phyloP scores from a whole-genome alignment of 192 early-diverging fungal genomes.

The Rhizophlyctis rosea region DNA sequence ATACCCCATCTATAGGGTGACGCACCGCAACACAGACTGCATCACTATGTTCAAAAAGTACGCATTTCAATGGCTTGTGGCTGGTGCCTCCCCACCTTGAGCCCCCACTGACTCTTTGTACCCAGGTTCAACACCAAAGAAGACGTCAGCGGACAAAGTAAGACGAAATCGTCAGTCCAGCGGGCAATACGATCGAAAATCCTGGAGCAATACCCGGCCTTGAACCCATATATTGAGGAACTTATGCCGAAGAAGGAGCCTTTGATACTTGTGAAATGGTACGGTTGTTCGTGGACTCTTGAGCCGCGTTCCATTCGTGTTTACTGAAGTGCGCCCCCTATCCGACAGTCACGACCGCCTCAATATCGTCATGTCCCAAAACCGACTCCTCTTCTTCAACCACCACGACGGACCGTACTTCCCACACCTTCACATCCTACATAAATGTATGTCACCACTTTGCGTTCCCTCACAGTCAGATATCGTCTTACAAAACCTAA shows the following conservation, averaged over 20 bases:
- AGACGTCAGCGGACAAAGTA: slow-evolving; percentile 78
- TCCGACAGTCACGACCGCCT: slow-evolving; percentile 77
- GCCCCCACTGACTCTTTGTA: too few species aligned
- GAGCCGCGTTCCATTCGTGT: neutral
- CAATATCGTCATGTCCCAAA: slow-evolving; percentile 78
- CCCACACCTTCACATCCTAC: slow-evolving; percentile 83
- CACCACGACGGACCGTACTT: slow-evolving; percentile 90
- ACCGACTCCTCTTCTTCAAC: slow-evolving; percentile 89
- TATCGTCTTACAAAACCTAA: slow-evolving; percentile 2
- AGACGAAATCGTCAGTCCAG: slow-evolving; percentile 87
- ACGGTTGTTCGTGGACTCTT: neutral
- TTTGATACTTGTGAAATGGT: slow-evolving; percentile 85
- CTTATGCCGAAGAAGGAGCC: slow-evolving; percentile 95
- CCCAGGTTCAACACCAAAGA: slow-evolving; percentile 73
- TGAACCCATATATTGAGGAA: slow-evolving; percentile 85
- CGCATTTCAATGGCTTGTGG: too few species aligned
- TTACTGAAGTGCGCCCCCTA: neutral
- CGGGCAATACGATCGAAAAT: slow-evolving; percentile 81
- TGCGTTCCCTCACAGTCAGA: neutral
- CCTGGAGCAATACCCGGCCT: slow-evolving; percentile 80
- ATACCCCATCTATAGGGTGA: too few species aligned
- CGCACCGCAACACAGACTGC: too few species aligned
- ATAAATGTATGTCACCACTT: slow-evolving; percentile 66
- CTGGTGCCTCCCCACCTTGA: too few species aligned
- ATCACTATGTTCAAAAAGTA: too few species aligned